Evolutionary conservation across 768 basidiomycete genomes (phyloP).

Genomic region (Coprinellus aureogranulatus): DNA sequence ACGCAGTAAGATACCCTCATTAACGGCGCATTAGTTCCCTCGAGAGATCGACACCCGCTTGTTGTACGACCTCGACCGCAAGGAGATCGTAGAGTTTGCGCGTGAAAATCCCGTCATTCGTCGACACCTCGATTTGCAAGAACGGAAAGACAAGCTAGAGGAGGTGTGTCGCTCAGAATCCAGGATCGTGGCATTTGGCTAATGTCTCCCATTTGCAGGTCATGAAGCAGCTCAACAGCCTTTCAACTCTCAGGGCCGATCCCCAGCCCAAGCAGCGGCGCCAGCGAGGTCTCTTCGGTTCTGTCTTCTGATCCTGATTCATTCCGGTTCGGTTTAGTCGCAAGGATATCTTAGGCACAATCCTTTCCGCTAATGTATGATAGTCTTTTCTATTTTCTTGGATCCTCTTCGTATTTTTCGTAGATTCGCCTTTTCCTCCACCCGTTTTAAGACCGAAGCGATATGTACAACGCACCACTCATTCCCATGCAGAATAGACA

Average conservation of each 20-base stretch:
- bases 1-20: not conserved
- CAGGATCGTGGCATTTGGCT: not conserved
- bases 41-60: conserved; percentile 94
- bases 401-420: not conserved
- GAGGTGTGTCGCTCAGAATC: conserved; percentile 50
- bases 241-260: conserved; percentile 86
- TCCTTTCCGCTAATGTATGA: too few species aligned
- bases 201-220: conserved; percentile 49
- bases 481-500: too few species aligned
- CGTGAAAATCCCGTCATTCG: conserved; percentile 91
- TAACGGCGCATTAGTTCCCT: conserved; percentile 69
- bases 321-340: conserved; percentile 3
- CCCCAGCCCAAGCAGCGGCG: conserved; percentile 70
- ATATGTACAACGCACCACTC: too few species aligned
- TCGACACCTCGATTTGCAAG: conserved; percentile 89
- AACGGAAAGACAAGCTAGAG: conserved; percentile 95
- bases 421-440: too few species aligned
- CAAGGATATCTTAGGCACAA: too few species aligned
- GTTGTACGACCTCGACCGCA: conserved; percentile 88
- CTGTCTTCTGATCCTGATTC: conserved; percentile 61
- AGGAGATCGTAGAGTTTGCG: conserved; percentile 88
- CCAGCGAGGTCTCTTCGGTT: conserved; percentile 75
- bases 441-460: too few species aligned
- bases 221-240: conserved; percentile 91
- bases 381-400: not conserved